Evolutionary conservation across 306 rosid species (phyloP).

Genomic region (Glycine tomentella): DNA sequence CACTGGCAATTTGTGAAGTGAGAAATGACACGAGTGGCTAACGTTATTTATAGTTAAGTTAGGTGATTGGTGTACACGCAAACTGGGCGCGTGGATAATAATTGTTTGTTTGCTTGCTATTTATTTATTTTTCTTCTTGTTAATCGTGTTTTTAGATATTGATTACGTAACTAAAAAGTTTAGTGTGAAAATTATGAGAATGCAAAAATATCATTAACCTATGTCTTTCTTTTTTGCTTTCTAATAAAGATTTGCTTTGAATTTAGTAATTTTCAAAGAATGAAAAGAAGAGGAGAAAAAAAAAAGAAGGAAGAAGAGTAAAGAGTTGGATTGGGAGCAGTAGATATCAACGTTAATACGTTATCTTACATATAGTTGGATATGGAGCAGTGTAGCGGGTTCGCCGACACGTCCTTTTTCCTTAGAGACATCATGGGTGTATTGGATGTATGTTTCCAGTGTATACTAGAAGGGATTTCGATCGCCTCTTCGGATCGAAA

Average conservation of each 20-base stretch:
- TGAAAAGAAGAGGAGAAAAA: not conserved
- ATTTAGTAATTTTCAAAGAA: not conserved
- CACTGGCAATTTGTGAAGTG: conserved; percentile 1
- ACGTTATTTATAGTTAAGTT: conserved; percentile 46
- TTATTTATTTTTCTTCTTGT: no score
- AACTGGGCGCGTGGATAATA: conserved; percentile 31
- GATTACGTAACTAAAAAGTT: no score
- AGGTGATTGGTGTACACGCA: not conserved
- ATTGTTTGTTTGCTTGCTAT: not conserved
- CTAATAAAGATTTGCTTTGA: not conserved
- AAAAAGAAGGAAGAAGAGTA: not conserved
- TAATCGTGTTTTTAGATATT: no score
- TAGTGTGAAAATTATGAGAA: no score
- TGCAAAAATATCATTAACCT: no score
- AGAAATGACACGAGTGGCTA: conserved; percentile 9
- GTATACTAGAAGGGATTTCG: not conserved
- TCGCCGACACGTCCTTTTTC: conserved; percentile 33
- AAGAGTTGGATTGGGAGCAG: not conserved
- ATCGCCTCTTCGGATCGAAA: no score
- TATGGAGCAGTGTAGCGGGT: not conserved
- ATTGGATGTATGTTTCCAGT: conserved; percentile 3
- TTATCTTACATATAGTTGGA: not conserved
- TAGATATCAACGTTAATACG: conserved; percentile 35
- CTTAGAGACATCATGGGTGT: conserved; percentile 40
- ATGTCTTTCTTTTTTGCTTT: not conserved